Percentiles rank a stretch among this genome's conserved stretches.
phyloP scores from a whole-genome alignment of 371 early-diverging fungal genomes.

The Globomyces sp. region DNA sequence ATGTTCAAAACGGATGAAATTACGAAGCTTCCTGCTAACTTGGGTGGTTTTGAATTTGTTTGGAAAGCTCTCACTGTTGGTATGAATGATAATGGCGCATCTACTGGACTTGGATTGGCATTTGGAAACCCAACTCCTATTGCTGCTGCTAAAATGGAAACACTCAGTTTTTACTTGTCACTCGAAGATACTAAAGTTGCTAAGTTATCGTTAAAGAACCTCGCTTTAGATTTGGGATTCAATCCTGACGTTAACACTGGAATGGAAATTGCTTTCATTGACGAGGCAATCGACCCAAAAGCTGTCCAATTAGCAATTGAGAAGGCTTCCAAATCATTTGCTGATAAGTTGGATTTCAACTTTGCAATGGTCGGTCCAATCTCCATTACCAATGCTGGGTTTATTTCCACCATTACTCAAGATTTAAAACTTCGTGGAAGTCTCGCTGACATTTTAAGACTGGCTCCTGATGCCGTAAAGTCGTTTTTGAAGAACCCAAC shows the following conservation, averaged over 20 bases:
- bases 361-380: conserved; percentile 19
- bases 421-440: background rate
- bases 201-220: background rate
- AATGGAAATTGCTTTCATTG: conserved; percentile 20
- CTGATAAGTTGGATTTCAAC: background rate
- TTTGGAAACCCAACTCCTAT: conserved; percentile 15
- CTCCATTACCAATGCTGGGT: background rate
- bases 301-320: conserved; percentile 2
- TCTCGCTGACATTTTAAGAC: background rate
- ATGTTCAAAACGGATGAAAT: conserved; percentile 13
- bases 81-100: conserved; percentile 5
- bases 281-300: conserved; percentile 10
- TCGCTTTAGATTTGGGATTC: background rate
- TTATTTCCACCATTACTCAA: conserved; percentile 7
- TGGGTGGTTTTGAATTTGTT: conserved; percentile 12
- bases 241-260: conserved; percentile 2
- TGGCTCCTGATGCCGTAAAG: background rate
- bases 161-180: background rate
- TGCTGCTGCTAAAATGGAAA: background rate
- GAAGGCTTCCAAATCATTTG: conserved; percentile 6
- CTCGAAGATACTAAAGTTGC: conserved; percentile 14
- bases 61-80: conserved; percentile 1
- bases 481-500: background rate
- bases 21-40: background rate
- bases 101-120: background rate